These are phyloP conservation scores for Periglandula ipomoeae DNA, from an alignment of 2,329 filamentous ascomycete genomes.

Conservation along the genomic window DNA sequence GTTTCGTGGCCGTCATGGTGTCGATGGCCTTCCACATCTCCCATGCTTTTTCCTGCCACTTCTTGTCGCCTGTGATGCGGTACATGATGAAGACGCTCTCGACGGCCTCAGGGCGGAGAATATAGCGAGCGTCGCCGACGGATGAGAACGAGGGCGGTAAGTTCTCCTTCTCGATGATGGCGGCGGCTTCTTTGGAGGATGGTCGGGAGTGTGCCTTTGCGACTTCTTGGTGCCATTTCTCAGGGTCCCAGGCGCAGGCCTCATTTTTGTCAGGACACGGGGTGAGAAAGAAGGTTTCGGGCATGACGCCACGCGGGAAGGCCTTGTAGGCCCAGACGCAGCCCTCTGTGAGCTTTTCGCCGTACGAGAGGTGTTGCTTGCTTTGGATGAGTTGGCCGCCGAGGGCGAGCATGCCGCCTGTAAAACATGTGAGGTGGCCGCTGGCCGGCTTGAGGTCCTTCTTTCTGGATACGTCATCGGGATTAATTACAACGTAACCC, in stretches of 20 bases:
- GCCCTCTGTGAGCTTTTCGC: constrained; percentile 54
- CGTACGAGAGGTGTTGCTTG: constrained; percentile 52
- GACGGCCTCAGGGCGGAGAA: constrained; percentile 44
- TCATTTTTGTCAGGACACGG: constrained; percentile 22
- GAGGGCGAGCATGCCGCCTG: constrained; percentile 62
- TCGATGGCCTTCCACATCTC: constrained; percentile 42
- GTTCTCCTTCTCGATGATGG: constrained; percentile 18
- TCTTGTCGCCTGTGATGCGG: constrained; percentile 39
- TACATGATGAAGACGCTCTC: constrained; percentile 46
- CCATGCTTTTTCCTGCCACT: constrained; percentile 38
- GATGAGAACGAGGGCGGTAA: constrained; percentile 54
- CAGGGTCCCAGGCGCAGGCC: constrained; percentile 26
- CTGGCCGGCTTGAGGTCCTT: background rate
- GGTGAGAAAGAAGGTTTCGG: constrained; percentile 37
- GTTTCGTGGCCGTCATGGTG: constrained; percentile 34
- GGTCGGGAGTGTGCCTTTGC: constrained; percentile 14
- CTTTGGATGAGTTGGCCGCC: constrained; percentile 53
- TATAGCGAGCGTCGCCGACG: constrained; percentile 38
- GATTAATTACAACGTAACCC: constrained; percentile 32
- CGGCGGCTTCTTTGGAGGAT: constrained; percentile 14
- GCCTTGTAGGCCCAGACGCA: constrained; percentile 61
- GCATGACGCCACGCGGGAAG: constrained; percentile 50
- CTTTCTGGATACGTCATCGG: constrained; percentile 28
- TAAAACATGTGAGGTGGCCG: constrained; percentile 35
- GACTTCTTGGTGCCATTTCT: constrained; percentile 25